Conservation (phyloP, 2,329 filamentous ascomycete species). For the Fusarium sp. region DNA sequence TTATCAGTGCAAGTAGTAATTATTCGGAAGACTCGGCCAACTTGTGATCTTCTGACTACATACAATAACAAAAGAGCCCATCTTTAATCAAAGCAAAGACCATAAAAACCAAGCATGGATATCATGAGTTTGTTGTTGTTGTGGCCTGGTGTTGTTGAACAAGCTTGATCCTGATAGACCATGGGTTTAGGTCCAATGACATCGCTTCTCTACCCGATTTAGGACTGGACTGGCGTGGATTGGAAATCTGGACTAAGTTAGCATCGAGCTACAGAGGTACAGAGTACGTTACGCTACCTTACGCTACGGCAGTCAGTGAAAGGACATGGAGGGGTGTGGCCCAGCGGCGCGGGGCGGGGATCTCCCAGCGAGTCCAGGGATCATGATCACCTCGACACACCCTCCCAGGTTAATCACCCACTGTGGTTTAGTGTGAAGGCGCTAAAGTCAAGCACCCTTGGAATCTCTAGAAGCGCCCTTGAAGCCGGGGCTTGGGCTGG, state of each 20-base stretch:
- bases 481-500: conserved; percentile 2
- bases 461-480: conserved; percentile 12
- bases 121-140: conserved; percentile 1
- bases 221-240: conserved; percentile 17
- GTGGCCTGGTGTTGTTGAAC: conserved; percentile 2
- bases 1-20: background rate
- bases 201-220: conserved; percentile 9
- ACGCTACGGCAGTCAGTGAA: conserved; percentile 25
- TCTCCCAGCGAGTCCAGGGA: conserved; percentile 20
- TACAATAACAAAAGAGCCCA: background rate
- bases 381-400: background rate
- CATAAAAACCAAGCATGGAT: conserved; percentile 25
- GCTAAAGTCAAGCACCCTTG: conserved; percentile 15
- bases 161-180: conserved; percentile 35
- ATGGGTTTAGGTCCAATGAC: conserved; percentile 6
- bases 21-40: background rate
- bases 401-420: background rate
- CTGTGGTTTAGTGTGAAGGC: conserved; percentile 6
- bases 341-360: conserved; percentile 33
- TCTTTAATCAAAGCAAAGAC: conserved; percentile 28
- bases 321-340: conserved; percentile 2
- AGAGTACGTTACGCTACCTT: background rate
- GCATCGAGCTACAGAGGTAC: background rate
- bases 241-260: background rate
- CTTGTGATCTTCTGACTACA: background rate